Conservation (phyloP, 1,284 basidiomycete genomes). For the Sporisorium scitamineum region DNA sequence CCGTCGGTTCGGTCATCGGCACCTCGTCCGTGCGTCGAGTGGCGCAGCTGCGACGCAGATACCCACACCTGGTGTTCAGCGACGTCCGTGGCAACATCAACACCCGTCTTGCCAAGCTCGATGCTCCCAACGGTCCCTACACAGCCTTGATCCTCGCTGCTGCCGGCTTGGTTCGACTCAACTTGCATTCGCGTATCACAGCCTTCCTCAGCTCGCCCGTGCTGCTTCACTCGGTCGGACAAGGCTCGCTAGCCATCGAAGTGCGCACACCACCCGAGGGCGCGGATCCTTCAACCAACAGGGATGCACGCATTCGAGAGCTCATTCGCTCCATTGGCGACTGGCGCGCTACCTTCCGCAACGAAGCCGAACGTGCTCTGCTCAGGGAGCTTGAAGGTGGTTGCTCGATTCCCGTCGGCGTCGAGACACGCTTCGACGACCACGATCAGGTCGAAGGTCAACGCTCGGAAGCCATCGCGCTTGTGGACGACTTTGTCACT, state of each 20-base stretch:
- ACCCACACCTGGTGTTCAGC: conserved; percentile 83
- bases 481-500: conserved; percentile 47
- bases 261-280: conserved; percentile 74
- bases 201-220: conserved; percentile 78
- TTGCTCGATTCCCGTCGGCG: conserved; percentile 96
- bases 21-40: conserved; percentile 93
- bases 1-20: conserved; percentile 88
- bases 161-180: conserved; percentile 88
- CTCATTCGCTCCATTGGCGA: conserved; percentile 62
- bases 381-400: conserved; percentile 91
- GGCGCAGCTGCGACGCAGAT: conserved; percentile 86
- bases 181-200: conserved; percentile 80
- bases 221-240: conserved; percentile 90
- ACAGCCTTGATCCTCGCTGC: conserved; percentile 92
- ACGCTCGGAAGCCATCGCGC: conserved; percentile 54
- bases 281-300: conserved; percentile 48
- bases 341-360: conserved; percentile 64
- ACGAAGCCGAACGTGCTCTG: conserved; percentile 79
- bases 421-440: conserved; percentile 73
- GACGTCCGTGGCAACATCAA: conserved; percentile 76
- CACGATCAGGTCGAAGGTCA: conserved; percentile 59
- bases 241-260: conserved; percentile 91
- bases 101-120: conserved; percentile 91
- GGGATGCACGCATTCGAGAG: conserved; percentile 61
- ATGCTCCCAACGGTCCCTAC: conserved; percentile 84